Conservation (phyloP, 163 green algal species). For the Volvox carteri region DNA sequence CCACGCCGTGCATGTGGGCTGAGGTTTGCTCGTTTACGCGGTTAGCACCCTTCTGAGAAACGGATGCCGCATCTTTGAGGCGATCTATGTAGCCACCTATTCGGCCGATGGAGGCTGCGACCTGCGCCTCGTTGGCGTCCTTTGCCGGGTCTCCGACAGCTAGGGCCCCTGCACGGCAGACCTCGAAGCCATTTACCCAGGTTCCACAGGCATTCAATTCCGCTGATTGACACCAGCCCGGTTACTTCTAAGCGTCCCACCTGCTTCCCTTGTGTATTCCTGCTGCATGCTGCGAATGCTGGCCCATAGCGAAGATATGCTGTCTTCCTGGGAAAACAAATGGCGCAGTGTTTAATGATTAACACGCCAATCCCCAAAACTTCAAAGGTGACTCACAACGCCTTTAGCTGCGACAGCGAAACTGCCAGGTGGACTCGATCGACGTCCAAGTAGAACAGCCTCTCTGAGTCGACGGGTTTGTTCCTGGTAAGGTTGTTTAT, state of each 20-base stretch:
- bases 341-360: background rate
- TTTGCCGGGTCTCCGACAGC: constrained; percentile 25
- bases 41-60: background rate
- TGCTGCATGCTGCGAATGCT: constrained; percentile 52
- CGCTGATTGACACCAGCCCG: background rate
- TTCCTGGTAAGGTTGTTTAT: background rate
- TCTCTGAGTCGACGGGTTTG: constrained; percentile 27
- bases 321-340: constrained; percentile 31
- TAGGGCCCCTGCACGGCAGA: constrained; percentile 13
- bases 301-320: constrained; percentile 33
- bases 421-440: constrained; percentile 5
- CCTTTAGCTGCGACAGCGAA: constrained; percentile 48
- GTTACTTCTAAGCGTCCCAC: background rate
- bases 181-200: too few species aligned
- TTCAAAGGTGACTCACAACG: constrained; percentile 30
- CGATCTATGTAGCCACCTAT: constrained; percentile 47
- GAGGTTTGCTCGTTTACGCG: constrained; percentile 44
- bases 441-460: constrained; percentile 28
- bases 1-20: constrained; percentile 54
- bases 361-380: background rate
- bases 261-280: constrained; percentile 33
- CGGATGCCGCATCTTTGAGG: constrained; percentile 27
- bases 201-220: background rate
- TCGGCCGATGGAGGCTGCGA: constrained; percentile 18
- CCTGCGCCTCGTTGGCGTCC: constrained; percentile 42